Evolutionary conservation across 768 basidiomycete species (phyloP).

Genomic region (Psilocybe cubensis): DNA sequence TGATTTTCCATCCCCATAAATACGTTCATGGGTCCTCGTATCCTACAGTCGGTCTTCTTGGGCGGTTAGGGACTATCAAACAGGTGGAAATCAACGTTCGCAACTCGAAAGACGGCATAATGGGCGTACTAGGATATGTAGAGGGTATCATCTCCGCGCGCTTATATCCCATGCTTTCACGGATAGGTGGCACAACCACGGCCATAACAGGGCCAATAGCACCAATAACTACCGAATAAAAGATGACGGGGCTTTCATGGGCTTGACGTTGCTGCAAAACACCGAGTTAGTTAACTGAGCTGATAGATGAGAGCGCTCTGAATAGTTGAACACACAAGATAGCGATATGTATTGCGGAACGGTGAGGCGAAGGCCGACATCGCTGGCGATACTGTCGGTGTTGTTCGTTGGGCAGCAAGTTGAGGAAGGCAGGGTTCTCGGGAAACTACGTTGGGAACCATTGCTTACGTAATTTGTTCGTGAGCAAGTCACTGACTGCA

Average conservation of each 20-base stretch:
- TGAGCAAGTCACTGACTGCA: not conserved
- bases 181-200: slow-evolving; percentile 77
- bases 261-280: slow-evolving; percentile 79
- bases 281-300: not conserved
- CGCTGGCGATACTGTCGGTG: slow-evolving; percentile 5
- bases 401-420: not conserved
- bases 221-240: slow-evolving; percentile 83
- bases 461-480: slow-evolving; percentile 15
- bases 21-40: slow-evolving; percentile 63
- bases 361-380: slow-evolving; percentile 51
- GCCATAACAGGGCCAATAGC: slow-evolving; percentile 76
- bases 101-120: not conserved
- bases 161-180: slow-evolving; percentile 71
- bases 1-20: not conserved
- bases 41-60: slow-evolving; percentile 68
- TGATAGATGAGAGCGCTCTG: not conserved
- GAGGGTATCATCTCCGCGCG: slow-evolving; percentile 72
- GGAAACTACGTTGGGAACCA: slow-evolving; percentile 11
- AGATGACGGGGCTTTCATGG: slow-evolving; percentile 90
- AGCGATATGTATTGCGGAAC: slow-evolving; percentile 57
- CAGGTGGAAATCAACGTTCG: not conserved
- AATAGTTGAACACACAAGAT: slow-evolving; percentile 37
- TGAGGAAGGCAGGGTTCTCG: slow-evolving; percentile 3
- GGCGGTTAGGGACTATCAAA: slow-evolving; percentile 66
- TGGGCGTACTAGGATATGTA: slow-evolving; percentile 74